These are phyloP conservation scores for Leccinellum luteum DNA, from an alignment of 768 basidiomycete species.

Conservation along the genomic window DNA sequence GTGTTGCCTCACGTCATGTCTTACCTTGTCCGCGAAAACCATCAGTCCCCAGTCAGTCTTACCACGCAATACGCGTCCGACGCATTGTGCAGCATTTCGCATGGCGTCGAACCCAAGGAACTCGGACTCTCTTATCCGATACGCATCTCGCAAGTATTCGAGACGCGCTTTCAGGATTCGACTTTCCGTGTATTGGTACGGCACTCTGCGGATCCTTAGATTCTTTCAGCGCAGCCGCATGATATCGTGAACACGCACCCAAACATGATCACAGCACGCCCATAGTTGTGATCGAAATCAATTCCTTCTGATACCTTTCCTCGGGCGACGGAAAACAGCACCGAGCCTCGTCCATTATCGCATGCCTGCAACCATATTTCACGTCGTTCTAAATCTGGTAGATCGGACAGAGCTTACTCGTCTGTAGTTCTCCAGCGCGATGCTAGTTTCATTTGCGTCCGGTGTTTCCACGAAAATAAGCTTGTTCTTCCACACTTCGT, in stretches of 20 bases:
- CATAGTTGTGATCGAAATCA: constrained; percentile 99
- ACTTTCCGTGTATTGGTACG: constrained; percentile 98
- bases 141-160: constrained; percentile 97
- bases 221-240: background rate
- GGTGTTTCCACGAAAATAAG: constrained; percentile 99
- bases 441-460: constrained; percentile 97
- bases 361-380: constrained; percentile 63
- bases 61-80: constrained; percentile 94
- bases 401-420: constrained; percentile 51
- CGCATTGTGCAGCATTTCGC: constrained; percentile 98
- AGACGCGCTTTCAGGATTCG: constrained; percentile 95
- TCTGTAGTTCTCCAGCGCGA: constrained; percentile 95
- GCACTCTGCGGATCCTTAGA: constrained; percentile 54
- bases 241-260: constrained; percentile 53
- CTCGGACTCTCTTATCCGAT: constrained; percentile 97
- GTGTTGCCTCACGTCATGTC: constrained; percentile 1
- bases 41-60: constrained; percentile 99
- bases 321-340: constrained; percentile 93
- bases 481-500: constrained; percentile 99
- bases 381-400: background rate
- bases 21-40: constrained; percentile 98
- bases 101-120: constrained; percentile 99
- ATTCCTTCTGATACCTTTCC: constrained; percentile 99
- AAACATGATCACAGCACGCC: constrained; percentile 99
- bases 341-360: constrained; percentile 96